A percentile compares a stretch with the other conserved stretches of the same genome.
Conservation (phyloP, 768 basidiomycete genomes). For the Lactifluus piperatus region DNA sequence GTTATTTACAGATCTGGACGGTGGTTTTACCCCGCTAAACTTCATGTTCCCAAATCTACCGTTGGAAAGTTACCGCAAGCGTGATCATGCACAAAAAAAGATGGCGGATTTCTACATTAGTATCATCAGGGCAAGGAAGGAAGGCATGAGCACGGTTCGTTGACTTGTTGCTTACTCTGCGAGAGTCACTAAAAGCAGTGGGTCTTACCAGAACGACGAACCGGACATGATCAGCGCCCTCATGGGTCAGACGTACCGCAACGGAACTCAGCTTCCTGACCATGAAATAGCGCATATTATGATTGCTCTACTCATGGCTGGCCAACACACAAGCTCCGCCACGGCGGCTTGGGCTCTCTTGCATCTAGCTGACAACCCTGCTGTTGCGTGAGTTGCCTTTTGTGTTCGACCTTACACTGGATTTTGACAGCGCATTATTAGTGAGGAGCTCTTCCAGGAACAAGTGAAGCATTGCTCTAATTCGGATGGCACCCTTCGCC, state of each 20-base stretch:
- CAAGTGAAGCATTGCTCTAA: conserved; percentile 76
- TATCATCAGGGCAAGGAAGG: conserved; percentile 70
- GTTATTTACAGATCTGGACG: conserved; percentile 82
- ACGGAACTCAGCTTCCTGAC: conserved; percentile 68
- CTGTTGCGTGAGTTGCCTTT: conserved; percentile 55
- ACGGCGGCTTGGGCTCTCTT: conserved; percentile 86
- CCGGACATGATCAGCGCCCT: conserved; percentile 92
- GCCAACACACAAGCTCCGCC: conserved; percentile 96
- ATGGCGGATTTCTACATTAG: conserved; percentile 91
- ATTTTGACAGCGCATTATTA: conserved; percentile 26
- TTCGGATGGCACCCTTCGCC: conserved; percentile 70
- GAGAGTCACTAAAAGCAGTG: conserved; percentile 1
- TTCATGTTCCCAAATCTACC: conserved; percentile 94
- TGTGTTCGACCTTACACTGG: not conserved
- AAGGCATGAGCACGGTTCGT: conserved; percentile 36
- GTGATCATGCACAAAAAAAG: conserved; percentile 84
- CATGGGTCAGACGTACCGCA: conserved; percentile 73
- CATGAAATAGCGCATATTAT: conserved; percentile 96
- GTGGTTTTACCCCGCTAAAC: conserved; percentile 93
- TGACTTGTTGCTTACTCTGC: not conserved
- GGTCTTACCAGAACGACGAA: conserved; percentile 41
- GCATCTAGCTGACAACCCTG: conserved; percentile 69
- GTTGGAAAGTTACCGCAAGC: conserved; percentile 77
- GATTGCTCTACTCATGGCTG: conserved; percentile 99
- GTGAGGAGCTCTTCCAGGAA: conserved; percentile 80